A percentile compares a stretch with the other conserved stretches of the same genome.
Conservation (phyloP, 2,329 filamentous ascomycete species). For the Verticillium isaacii region DNA sequence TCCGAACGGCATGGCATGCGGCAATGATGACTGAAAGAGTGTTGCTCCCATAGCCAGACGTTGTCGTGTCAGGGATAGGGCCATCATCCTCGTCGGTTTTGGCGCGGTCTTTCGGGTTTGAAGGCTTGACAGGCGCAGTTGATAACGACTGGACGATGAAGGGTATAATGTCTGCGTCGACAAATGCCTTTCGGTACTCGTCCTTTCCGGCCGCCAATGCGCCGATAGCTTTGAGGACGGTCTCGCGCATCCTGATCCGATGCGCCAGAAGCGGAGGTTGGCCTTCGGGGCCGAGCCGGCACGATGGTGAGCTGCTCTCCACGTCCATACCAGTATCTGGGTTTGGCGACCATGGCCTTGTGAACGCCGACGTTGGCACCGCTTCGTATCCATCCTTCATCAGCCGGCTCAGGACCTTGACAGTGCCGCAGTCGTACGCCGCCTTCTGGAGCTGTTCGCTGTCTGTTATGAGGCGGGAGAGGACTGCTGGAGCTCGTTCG, state of each 20-base stretch:
- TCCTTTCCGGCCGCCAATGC: conserved; percentile 78
- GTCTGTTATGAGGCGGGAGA: conserved; percentile 75
- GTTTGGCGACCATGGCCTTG: conserved; percentile 34
- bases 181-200: conserved; percentile 74
- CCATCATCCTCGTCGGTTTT: conserved; percentile 32
- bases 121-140: conserved; percentile 48
- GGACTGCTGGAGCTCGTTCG: conserved; percentile 68
- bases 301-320: conserved; percentile 27
- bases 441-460: conserved; percentile 76
- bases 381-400: conserved; percentile 48
- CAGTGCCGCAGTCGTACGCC: conserved; percentile 61
- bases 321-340: conserved; percentile 27
- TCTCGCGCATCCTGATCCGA: conserved; percentile 71
- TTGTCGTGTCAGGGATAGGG: conserved; percentile 15
- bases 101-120: conserved; percentile 33
- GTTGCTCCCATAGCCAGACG: conserved; percentile 62
- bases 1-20: conserved; percentile 76
- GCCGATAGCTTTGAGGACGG: conserved; percentile 72
- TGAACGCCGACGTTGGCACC: conserved; percentile 23
- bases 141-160: conserved; percentile 79
- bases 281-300: conserved; percentile 56
- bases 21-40: conserved; percentile 74
- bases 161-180: conserved; percentile 73
- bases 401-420: conserved; percentile 41
- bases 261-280: conserved; percentile 59